These are phyloP conservation scores for Erodium maritimum DNA, from an alignment of 345 rosid genomes.

Conservation along the genomic window DNA sequence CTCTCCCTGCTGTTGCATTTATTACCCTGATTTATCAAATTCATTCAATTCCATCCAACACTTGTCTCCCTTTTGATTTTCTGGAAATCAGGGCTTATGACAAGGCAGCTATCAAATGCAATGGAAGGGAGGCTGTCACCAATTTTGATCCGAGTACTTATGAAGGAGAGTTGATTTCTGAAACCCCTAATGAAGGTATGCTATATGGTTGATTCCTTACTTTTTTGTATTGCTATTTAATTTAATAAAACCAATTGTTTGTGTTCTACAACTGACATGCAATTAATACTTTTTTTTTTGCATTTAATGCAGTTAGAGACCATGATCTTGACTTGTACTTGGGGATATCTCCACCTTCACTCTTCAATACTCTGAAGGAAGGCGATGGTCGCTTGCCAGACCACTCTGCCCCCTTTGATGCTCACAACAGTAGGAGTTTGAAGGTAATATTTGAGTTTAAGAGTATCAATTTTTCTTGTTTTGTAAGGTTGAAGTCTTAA, in stretches of 20 bases:
- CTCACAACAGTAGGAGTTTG: too few relatives aligned
- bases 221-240: background rate
- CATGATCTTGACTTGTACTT: slow-evolving; percentile 42
- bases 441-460: too few relatives aligned
- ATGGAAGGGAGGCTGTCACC: slow-evolving; percentile 86
- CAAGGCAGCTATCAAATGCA: slow-evolving; percentile 77
- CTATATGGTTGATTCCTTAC: slow-evolving; percentile 14
- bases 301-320: slow-evolving; percentile 16
- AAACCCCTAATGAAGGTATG: slow-evolving; percentile 6
- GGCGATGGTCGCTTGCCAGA: background rate
- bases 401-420: too few relatives aligned
- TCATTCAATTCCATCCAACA: background rate
- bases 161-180: slow-evolving; percentile 28
- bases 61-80: slow-evolving; percentile 4
- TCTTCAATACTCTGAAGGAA: slow-evolving; percentile 14
- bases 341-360: slow-evolving; percentile 40
- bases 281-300: background rate
- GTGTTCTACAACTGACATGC: too few relatives aligned
- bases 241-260: too few relatives aligned
- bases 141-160: slow-evolving; percentile 71
- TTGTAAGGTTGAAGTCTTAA: too few relatives aligned
- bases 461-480: too few relatives aligned
- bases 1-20: background rate
- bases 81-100: slow-evolving; percentile 65
- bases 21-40: background rate